Evolutionary conservation across 2,329 filamentous ascomycete genomes (phyloP), one percentile per base, ranked within the genome.

Genomic region (Monilinia laxa): DNA sequence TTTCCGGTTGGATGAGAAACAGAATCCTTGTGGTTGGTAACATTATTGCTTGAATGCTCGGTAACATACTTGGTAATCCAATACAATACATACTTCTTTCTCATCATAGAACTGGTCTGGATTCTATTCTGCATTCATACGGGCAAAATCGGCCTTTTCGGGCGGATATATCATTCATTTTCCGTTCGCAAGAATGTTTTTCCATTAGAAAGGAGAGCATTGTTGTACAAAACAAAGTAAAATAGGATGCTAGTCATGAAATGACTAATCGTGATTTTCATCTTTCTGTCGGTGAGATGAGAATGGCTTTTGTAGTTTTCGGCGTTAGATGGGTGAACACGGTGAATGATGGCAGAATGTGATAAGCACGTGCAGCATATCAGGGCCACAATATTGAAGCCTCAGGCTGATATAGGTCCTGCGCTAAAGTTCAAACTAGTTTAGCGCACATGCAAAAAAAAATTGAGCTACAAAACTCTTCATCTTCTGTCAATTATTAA

Each of bases 1-100:
- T 72, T 71, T 66, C 68, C 71, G 71, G 71, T 67, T 49, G 65
- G 20, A 47, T 35, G 49, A 57, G 25, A 49, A 49, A 38, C 31
- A 52, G 2, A 49, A 35, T 35, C 7, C 31, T 6, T 35, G 7
- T 35, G 31, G 31, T 35, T 35, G 31, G 31, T 35, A 35, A 35
- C 31, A 35, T 35, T 4, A 28, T 35, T 35, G 3, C 31, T 35
- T 35, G 1, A 35, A 6, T 35, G 5, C 31, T 35, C 31, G 31
- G 31, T 45, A 18, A 14, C 40, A 45, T 45, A 18, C 4, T 45
- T 18, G 40, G 16, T 18, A 45, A 45, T 45, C 4, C 12, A 18
- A 10, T 45, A 14, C 2, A 42, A 42, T 42, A 16, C 3, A 10
- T 10, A 45, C n/a, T 20, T 28, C 42, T n/a, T 25, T 35, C 40